Evolutionary conservation across 148 eudicot genomes (phyloP).

Genomic region (Cornus suecica): DNA sequence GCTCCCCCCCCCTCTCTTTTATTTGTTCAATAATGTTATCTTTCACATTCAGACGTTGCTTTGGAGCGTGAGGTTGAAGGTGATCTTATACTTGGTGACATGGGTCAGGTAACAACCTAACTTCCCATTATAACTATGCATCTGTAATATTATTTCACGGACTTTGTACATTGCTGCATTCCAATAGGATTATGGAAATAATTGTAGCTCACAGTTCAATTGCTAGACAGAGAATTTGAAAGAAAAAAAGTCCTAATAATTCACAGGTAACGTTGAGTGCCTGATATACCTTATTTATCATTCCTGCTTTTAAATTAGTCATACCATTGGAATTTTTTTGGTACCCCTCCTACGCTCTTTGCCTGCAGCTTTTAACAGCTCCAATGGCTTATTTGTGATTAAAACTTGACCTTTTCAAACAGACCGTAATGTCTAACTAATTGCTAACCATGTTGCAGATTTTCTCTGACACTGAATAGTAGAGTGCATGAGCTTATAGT

Average conservation of each 20-base stretch:
- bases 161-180: not conserved
- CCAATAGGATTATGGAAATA: not conserved
- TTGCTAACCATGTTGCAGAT: not conserved
- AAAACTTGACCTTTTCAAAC: not conserved
- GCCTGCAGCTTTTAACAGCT: not conserved
- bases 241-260: not conserved
- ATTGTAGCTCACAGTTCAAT: not conserved
- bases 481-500: not conserved
- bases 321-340: not conserved
- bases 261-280: not conserved
- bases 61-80: conserved; percentile 90
- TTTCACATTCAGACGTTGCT: conserved; percentile 55
- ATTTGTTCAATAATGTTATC: conserved; percentile 5
- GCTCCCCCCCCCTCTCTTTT: not conserved
- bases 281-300: too few species aligned
- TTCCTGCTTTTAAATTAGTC: too few species aligned
- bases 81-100: conserved; percentile 84
- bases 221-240: not conserved
- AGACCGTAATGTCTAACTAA: not conserved
- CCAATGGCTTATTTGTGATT: not conserved
- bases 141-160: not conserved
- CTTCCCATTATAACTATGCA: not conserved
- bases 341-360: not conserved
- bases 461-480: not conserved
- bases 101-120: conserved; percentile 73